These are phyloP conservation scores for Astragalus glycyphyllos DNA, from an alignment of 306 rosid genomes.

Conservation along the genomic window DNA sequence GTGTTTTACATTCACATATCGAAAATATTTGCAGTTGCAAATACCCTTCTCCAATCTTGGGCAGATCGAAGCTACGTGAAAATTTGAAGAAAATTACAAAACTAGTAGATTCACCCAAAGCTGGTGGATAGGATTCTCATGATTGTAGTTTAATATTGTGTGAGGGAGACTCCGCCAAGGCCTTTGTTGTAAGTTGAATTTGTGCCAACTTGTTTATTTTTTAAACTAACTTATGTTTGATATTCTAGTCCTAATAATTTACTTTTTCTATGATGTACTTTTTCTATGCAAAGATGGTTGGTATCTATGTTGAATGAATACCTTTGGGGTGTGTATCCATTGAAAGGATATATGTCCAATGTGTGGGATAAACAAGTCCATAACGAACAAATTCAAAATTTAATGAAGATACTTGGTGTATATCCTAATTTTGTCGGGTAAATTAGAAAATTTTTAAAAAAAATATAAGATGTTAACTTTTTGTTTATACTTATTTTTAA, in stretches of 20 bases:
- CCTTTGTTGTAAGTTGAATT: conserved; percentile 79
- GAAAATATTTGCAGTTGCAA: conserved; percentile 60
- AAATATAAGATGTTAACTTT: no score
- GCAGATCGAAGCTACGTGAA: conserved; percentile 85
- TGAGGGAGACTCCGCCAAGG: conserved; percentile 98
- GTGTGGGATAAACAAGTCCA: conserved; percentile 88
- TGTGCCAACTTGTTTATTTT: neutral
- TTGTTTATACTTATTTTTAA: no score
- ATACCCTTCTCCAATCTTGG: conserved; percentile 83
- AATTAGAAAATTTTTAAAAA: no score
- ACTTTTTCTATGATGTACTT: neutral
- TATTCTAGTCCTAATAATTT: conserved; percentile 3
- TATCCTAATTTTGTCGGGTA: no score
- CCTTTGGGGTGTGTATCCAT: conserved; percentile 82
- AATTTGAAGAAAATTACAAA: conserved; percentile 54
- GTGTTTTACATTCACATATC: neutral
- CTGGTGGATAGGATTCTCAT: conserved; percentile 84
- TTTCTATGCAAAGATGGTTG: conserved; percentile 74
- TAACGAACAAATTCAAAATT: conserved; percentile 85
- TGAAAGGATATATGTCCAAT: conserved; percentile 89
- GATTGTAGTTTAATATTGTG: conserved; percentile 90
- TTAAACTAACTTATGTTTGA: neutral
- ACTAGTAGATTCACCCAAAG: conserved; percentile 90
- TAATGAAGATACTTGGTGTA: conserved; percentile 94
- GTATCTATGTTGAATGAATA: conserved; percentile 91